These are phyloP conservation scores for Aleurites moluccanus DNA, from an alignment of 441 rosid species.

Conservation along the genomic window DNA sequence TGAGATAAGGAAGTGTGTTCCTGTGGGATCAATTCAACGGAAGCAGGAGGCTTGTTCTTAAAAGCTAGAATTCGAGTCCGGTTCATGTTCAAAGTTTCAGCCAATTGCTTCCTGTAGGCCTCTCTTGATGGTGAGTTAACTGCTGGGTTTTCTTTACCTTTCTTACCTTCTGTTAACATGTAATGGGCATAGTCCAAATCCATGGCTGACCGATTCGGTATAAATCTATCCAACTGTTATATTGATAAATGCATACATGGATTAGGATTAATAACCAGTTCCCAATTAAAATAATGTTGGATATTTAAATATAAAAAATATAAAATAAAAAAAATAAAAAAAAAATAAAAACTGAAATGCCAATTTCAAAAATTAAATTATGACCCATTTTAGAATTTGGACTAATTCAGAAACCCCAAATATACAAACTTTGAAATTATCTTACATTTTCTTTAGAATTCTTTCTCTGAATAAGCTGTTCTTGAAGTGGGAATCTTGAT, in stretches of 20 bases:
- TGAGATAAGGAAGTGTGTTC: slow-evolving; percentile 24
- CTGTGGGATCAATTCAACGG: slow-evolving; percentile 39
- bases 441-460: slow-evolving; percentile 58
- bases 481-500: slow-evolving; percentile 57
- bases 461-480: slow-evolving; percentile 45
- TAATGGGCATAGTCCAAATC: slow-evolving; percentile 53
- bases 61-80: slow-evolving; percentile 69
- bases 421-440: neutral
- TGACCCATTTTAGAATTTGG: no score
- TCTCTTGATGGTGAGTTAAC: slow-evolving; percentile 59
- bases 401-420: no score
- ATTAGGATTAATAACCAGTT: neutral
- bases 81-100: slow-evolving; percentile 62
- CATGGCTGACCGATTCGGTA: slow-evolving; percentile 63
- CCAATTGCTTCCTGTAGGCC: slow-evolving; percentile 64
- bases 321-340: no score
- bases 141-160: slow-evolving; percentile 36
- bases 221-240: slow-evolving; percentile 53
- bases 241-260: neutral
- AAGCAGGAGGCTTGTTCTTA: slow-evolving; percentile 65
- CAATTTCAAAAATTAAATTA: no score
- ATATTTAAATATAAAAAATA: neutral
- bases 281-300: neutral
- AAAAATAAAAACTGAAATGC: no score
- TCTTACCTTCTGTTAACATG: slow-evolving; percentile 49